These are phyloP conservation scores for Lophiostoma macrostomum DNA, from an alignment of 495 filamentous ascomycete genomes.

Conservation along the genomic window DNA sequence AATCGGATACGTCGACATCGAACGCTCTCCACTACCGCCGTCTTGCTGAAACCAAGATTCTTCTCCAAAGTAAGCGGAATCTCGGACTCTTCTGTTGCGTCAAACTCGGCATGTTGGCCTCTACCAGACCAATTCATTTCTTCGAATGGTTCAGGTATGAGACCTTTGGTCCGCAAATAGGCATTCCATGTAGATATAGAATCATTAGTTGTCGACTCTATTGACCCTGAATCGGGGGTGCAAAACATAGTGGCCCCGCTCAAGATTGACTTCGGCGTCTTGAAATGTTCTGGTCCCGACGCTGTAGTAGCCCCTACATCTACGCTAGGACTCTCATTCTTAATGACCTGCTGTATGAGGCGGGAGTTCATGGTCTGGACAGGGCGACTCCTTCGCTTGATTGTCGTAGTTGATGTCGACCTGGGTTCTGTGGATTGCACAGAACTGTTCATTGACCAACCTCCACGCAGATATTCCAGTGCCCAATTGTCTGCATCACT, in stretches of 20 bases:
- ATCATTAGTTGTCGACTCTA: too few species aligned
- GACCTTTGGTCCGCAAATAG: not conserved
- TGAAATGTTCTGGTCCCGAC: not conserved
- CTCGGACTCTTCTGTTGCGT: not conserved
- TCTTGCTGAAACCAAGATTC: conserved; percentile 11
- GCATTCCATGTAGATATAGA: not conserved
- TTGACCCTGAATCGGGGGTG: conserved; percentile 3
- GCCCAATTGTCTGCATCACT: conserved; percentile 2
- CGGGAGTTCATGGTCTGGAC: not conserved
- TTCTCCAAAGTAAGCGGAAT: conserved; percentile 12
- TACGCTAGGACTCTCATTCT: too few species aligned
- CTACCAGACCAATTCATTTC: conserved; percentile 5
- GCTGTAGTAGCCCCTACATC: too few species aligned
- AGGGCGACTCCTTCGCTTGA: too few species aligned
- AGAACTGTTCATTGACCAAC: conserved; percentile 1
- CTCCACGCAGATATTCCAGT: conserved; percentile 11
- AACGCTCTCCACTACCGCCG: conserved; percentile 29
- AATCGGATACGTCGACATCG: conserved; percentile 22
- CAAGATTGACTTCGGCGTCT: conserved; percentile 9
- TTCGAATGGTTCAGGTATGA: not conserved
- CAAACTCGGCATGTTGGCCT: conserved; percentile 9
- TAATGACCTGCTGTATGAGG: not conserved
- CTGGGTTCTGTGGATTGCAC: not conserved
- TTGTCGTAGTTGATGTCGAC: not conserved
- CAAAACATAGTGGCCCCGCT: not conserved